Conservation (phyloP, 495 filamentous ascomycete species). For the Choiromyces venosus region DNA sequence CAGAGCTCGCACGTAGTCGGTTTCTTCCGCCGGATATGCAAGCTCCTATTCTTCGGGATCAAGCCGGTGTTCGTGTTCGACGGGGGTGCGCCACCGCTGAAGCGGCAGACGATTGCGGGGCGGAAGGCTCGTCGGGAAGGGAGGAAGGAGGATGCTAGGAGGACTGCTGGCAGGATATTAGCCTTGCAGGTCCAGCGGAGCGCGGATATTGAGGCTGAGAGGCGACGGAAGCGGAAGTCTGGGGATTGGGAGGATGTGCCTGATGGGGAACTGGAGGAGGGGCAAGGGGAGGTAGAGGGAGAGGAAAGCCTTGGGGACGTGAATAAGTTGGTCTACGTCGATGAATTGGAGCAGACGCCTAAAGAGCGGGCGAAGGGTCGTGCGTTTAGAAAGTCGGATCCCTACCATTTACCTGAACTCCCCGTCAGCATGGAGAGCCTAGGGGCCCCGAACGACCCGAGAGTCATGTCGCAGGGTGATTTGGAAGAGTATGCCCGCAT, state of each 20-base stretch:
- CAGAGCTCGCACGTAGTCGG: conserved; percentile 92
- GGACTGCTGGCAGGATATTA: conserved; percentile 82
- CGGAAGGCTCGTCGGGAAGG: conserved; percentile 79
- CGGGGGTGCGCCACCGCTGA: conserved; percentile 84
- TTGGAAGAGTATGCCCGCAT: conserved; percentile 86
- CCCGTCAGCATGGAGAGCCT: conserved; percentile 56
- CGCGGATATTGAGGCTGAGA: conserved; percentile 75
- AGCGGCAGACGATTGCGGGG: conserved; percentile 78
- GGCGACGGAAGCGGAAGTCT: conserved; percentile 50
- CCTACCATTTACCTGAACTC: conserved; percentile 87
- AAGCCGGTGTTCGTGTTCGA: conserved; percentile 97
- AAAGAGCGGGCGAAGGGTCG: conserved; percentile 68
- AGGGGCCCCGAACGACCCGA: conserved; percentile 83
- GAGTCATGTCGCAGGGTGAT: conserved; percentile 91
- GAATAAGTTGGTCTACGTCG: conserved; percentile 63
- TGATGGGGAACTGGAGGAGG: conserved; percentile 24
- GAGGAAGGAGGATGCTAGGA: conserved; percentile 80
- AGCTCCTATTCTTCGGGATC: conserved; percentile 93
- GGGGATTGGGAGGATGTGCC: conserved; percentile 6
- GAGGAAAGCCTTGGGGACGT: conserved; percentile 65
- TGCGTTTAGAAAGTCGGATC: conserved; percentile 77
- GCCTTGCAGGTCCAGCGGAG: conserved; percentile 85
- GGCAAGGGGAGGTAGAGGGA: conserved; percentile 45
- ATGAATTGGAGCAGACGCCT: conserved; percentile 74
- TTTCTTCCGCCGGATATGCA: conserved; percentile 97